Conservation (phyloP, 2,329 filamentous ascomycete species). For the Passalora sequoiae region DNA sequence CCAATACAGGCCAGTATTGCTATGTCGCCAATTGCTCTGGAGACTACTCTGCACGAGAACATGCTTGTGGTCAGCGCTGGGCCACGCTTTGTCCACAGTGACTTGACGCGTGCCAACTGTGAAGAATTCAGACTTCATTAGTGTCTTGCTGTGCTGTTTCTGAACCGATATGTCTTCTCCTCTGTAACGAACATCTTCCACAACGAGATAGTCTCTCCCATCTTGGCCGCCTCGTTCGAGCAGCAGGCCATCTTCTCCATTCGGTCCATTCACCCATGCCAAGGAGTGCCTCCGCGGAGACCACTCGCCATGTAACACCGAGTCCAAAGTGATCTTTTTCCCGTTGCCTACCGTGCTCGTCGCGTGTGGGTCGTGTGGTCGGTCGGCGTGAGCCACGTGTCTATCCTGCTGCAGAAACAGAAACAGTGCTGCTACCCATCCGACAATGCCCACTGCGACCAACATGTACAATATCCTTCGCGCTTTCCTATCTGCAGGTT, state of each 20-base stretch:
- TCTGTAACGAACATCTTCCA: slow-evolving; percentile 72
- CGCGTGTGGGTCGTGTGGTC: slow-evolving; percentile 64
- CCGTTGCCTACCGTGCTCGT: slow-evolving; percentile 58
- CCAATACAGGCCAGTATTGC: slow-evolving; percentile 80
- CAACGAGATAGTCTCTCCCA: slow-evolving; percentile 70
- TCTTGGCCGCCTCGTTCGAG: slow-evolving; percentile 61
- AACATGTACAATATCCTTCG: slow-evolving; percentile 59
- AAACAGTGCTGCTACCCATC: slow-evolving; percentile 64
- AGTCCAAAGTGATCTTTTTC: slow-evolving; percentile 67
- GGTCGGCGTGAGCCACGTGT: slow-evolving; percentile 60
- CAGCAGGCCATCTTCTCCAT: slow-evolving; percentile 77
- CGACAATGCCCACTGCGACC: slow-evolving; percentile 56
- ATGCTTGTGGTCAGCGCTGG: slow-evolving; percentile 78
- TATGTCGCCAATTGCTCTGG: slow-evolving; percentile 82
- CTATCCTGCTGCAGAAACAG: slow-evolving; percentile 61
- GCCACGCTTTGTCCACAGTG: slow-evolving; percentile 59
- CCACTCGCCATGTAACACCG: slow-evolving; percentile 65
- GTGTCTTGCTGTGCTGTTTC: slow-evolving; percentile 54
- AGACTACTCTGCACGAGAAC: slow-evolving; percentile 73
- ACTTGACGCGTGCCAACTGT: slow-evolving; percentile 53
- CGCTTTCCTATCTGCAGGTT: slow-evolving; percentile 60
- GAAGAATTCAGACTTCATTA: slow-evolving; percentile 70
- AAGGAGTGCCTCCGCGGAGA: slow-evolving; percentile 59
- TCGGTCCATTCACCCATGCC: slow-evolving; percentile 69
- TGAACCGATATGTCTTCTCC: slow-evolving; percentile 40